Percentiles rank a stretch among this genome's conserved stretches.
These are phyloP conservation scores for Ganoderma sinense DNA, from an alignment of 1,284 basidiomycete species.

Conservation along the genomic window DNA sequence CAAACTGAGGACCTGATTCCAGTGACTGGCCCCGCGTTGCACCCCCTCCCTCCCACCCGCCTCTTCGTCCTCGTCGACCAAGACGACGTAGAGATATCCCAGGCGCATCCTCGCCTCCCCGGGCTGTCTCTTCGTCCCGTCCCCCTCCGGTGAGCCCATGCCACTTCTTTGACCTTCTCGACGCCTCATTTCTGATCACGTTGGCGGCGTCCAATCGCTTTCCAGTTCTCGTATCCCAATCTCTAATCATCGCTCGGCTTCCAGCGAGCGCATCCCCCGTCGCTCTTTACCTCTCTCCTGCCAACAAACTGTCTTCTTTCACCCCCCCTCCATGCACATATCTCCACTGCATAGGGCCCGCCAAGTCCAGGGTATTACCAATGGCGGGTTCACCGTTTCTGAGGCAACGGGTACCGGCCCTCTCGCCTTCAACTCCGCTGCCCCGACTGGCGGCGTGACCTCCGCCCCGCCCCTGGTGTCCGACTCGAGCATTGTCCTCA, in stretches of 20 bases:
- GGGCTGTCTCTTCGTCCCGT: slow-evolving; percentile 22
- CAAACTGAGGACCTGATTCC: slow-evolving; percentile 6
- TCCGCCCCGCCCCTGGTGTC: slow-evolving; percentile 23
- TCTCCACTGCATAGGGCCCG: slow-evolving; percentile 26
- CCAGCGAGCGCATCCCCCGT: slow-evolving; percentile 37
- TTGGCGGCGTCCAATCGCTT: slow-evolving; percentile 7
- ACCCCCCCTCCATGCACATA: slow-evolving; percentile 33
- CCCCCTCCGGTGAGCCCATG: slow-evolving; percentile 19
- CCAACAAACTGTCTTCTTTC: slow-evolving; percentile 25
- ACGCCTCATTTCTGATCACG: slow-evolving; percentile 15
- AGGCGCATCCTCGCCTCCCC: slow-evolving; percentile 21
- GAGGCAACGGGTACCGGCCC: slow-evolving; percentile 8
- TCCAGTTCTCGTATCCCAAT: slow-evolving; percentile 22
- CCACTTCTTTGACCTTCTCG: not conserved
- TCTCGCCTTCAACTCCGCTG: slow-evolving; percentile 29
- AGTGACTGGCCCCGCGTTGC: slow-evolving; percentile 11
- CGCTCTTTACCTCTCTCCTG: slow-evolving; percentile 36
- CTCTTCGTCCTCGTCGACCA: slow-evolving; percentile 27
- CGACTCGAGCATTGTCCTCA: slow-evolving; percentile 22
- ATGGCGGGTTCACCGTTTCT: slow-evolving; percentile 5
- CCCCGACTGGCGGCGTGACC: slow-evolving; percentile 1
- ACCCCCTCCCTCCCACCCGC: slow-evolving; percentile 16
- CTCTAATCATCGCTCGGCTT: slow-evolving; percentile 31
- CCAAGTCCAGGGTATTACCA: slow-evolving; percentile 20
- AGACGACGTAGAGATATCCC: slow-evolving; percentile 27